Percentiles rank a stretch among this genome's conserved stretches.
Evolutionary conservation across 2,329 filamentous ascomycete species (phyloP).

Genomic region (Colletotrichum falcatum): DNA sequence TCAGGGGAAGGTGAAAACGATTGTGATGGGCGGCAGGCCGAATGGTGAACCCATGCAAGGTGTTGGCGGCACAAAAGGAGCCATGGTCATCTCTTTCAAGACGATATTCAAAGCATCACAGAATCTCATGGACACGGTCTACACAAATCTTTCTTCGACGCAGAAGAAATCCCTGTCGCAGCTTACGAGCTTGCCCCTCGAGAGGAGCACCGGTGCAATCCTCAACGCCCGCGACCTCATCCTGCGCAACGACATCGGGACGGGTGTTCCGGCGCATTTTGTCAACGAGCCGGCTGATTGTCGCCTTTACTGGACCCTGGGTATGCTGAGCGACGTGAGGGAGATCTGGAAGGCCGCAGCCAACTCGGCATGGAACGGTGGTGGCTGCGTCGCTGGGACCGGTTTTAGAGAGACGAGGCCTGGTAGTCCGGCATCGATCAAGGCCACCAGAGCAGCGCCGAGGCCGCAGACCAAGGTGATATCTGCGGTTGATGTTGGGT

Average conservation of each 20-base stretch:
- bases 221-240: constrained; percentile 57
- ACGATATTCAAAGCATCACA: constrained; percentile 44
- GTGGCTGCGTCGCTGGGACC: constrained; percentile 48
- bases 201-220: constrained; percentile 49
- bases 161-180: constrained; percentile 47
- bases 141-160: constrained; percentile 45
- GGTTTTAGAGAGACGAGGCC: neutral
- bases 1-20: constrained; percentile 18
- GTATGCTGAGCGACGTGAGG: constrained; percentile 59
- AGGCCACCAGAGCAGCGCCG: neutral
- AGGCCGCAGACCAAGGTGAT: neutral
- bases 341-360: constrained; percentile 61
- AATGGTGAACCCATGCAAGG: constrained; percentile 61
- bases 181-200: constrained; percentile 48
- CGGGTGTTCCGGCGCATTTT: constrained; percentile 60
- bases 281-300: constrained; percentile 62
- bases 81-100: constrained; percentile 51
- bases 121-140: neutral
- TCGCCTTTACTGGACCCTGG: constrained; percentile 63
- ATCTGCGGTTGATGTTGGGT: neutral
- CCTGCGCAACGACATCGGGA: constrained; percentile 49
- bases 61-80: constrained; percentile 54
- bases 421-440: neutral
- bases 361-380: constrained; percentile 54
- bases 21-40: constrained; percentile 27